A percentile compares a stretch with the other conserved stretches of the same genome.
phyloP scores from a whole-genome alignment of 345 rosid species.

The Aquilaria malaccensis region DNA sequence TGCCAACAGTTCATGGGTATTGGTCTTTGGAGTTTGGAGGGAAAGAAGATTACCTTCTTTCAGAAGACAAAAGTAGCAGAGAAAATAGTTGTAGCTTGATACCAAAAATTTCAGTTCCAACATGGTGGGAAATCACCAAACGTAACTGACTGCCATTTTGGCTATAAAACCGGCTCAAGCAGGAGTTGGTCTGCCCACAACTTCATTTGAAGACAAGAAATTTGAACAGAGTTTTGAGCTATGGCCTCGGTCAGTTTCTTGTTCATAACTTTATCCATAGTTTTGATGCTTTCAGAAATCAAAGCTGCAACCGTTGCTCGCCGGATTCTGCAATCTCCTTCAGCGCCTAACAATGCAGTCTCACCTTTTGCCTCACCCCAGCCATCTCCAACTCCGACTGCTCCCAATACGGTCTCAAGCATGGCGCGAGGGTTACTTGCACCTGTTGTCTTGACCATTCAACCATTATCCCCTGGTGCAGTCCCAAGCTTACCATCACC shows the following conservation, averaged over 20 bases:
- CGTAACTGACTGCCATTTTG: neutral
- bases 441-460: neutral
- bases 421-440: neutral
- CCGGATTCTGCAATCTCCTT: neutral
- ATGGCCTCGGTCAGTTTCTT: conserved; percentile 1
- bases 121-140: neutral
- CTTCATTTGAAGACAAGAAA: neutral
- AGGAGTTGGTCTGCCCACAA: neutral
- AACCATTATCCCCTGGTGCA: neutral
- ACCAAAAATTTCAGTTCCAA: neutral
- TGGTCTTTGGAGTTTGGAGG: no score
- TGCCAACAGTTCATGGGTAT: no score
- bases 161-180: neutral
- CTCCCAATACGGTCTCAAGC: neutral
- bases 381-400: neutral
- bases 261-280: neutral
- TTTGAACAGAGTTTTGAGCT: neutral
- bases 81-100: no score
- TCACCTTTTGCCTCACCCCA: neutral
- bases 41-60: no score
- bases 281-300: neutral
- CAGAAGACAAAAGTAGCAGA: no score
- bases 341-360: neutral
- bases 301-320: neutral
- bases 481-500: conserved; percentile 4